phyloP scores from a whole-genome alignment of 257 asterid genomes.

The Rehmannia glutinosa region DNA sequence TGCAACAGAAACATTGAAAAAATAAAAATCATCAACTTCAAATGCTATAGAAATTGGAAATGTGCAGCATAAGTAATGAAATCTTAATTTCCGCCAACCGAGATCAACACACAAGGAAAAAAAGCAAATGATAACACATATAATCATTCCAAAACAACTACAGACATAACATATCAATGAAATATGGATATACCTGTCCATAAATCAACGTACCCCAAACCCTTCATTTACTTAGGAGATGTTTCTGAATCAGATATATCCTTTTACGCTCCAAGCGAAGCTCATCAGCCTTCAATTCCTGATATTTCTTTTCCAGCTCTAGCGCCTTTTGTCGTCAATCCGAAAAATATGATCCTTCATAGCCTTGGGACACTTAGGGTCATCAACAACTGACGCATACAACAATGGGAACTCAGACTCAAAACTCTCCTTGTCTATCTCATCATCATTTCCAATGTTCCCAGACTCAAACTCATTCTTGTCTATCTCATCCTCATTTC shows the following conservation, averaged over 20 bases:
- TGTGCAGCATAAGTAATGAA: not conserved
- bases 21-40: not conserved
- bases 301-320: constrained; percentile 17
- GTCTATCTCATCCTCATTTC: not conserved
- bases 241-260: not conserved
- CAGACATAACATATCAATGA: not conserved
- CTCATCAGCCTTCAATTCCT: not conserved
- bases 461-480: too few relatives aligned
- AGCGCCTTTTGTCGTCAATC: constrained; percentile 8
- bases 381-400: constrained; percentile 10
- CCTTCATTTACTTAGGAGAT: not conserved
- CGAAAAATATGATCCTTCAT: not conserved
- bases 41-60: not conserved
- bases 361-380: not conserved
- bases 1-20: not conserved
- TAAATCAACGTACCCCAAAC: not conserved
- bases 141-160: not conserved
- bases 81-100: not conserved
- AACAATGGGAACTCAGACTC: constrained; percentile 14
- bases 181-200: not conserved
- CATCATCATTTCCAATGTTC: too few relatives aligned
- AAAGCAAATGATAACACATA: not conserved
- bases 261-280: constrained; percentile 1
- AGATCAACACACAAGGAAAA: not conserved
- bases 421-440: not conserved